phyloP scores from a whole-genome alignment of 176 grass and related monocot genomes.

The Olyra latifolia region DNA sequence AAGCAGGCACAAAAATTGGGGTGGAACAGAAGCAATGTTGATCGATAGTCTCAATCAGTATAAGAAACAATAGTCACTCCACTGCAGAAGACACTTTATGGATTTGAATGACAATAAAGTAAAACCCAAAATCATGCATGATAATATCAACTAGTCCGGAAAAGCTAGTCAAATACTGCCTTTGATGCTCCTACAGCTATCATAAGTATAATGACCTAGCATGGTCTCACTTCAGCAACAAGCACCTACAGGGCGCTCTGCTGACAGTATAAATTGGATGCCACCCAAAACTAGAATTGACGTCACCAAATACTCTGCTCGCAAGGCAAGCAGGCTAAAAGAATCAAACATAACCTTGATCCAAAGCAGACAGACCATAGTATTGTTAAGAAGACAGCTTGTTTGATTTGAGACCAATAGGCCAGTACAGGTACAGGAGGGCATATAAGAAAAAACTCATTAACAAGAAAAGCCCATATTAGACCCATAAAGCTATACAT shows the following conservation, averaged over 20 bases:
- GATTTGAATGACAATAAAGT: constrained; percentile 11
- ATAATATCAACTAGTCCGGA: constrained; percentile 2
- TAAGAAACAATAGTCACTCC: not conserved
- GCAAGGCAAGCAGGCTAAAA: constrained; percentile 5
- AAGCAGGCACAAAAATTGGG: not conserved
- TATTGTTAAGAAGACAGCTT: no score
- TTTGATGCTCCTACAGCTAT: not conserved
- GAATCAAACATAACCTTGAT: constrained; percentile 4
- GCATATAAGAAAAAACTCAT: no score
- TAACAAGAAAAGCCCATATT: no score
- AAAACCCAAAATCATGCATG: not conserved
- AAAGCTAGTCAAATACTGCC: not conserved
- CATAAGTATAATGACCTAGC: constrained; percentile 13
- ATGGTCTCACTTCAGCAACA: not conserved
- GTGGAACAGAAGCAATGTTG: not conserved
- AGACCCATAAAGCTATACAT: no score
- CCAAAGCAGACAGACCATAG: constrained; percentile 4
- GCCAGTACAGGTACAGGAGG: no score
- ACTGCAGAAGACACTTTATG: not conserved
- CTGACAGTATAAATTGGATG: not conserved
- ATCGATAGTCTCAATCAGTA: constrained; percentile 7
- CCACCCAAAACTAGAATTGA: not conserved
- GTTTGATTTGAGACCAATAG: no score
- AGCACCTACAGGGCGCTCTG: not conserved
- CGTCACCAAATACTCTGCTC: not conserved